Percentiles rank a stretch among this genome's conserved stretches.
phyloP scores from a whole-genome alignment of 2,329 filamentous ascomycete genomes.

The Colletotrichum echinochloae region DNA sequence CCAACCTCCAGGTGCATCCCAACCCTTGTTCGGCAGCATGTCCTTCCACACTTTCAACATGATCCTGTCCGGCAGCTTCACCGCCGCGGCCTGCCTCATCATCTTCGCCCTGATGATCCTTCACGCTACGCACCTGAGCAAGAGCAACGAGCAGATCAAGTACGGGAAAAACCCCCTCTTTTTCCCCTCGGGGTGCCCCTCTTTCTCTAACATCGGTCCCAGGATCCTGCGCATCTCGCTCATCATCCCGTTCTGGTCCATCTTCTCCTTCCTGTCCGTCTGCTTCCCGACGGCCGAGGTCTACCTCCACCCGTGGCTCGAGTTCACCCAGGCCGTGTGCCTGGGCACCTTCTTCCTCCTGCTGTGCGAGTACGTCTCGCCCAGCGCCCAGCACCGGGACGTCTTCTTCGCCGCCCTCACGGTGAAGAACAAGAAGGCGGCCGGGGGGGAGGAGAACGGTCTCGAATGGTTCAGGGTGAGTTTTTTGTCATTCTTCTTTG shows the following conservation, averaged over 20 bases:
- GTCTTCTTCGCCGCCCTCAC: conserved; percentile 53
- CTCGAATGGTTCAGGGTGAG: conserved; percentile 50
- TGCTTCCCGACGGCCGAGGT: conserved; percentile 52
- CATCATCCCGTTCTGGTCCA: conserved; percentile 53
- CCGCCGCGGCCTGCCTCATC: conserved; percentile 47
- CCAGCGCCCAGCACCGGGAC: conserved; percentile 49
- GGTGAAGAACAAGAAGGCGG: conserved; percentile 46
- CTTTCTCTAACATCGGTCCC: conserved; percentile 4
- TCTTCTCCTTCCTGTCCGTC: conserved; percentile 54
- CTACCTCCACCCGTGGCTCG: conserved; percentile 55
- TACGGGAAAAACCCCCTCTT: conserved; percentile 41
- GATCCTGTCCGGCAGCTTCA: conserved; percentile 51
- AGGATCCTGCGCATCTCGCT: conserved; percentile 56
- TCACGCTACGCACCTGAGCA: conserved; percentile 55
- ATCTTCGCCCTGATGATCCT: conserved; percentile 48
- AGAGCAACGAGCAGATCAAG: conserved; percentile 56
- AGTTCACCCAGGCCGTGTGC: conserved; percentile 54
- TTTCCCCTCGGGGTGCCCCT: too few species aligned
- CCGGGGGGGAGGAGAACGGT: conserved; percentile 45
- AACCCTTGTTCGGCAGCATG: conserved; percentile 22
- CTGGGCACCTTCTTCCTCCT: conserved; percentile 59
- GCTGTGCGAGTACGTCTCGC: conserved; percentile 56
- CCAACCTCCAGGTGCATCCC: background rate
- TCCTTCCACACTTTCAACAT: conserved; percentile 48
- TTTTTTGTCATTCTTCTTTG: background rate